Evolutionary conservation across 2,329 filamentous ascomycete genomes (phyloP), one percentile per base, ranked within the genome.

Genomic region (Plenodomus biglobosus): DNA sequence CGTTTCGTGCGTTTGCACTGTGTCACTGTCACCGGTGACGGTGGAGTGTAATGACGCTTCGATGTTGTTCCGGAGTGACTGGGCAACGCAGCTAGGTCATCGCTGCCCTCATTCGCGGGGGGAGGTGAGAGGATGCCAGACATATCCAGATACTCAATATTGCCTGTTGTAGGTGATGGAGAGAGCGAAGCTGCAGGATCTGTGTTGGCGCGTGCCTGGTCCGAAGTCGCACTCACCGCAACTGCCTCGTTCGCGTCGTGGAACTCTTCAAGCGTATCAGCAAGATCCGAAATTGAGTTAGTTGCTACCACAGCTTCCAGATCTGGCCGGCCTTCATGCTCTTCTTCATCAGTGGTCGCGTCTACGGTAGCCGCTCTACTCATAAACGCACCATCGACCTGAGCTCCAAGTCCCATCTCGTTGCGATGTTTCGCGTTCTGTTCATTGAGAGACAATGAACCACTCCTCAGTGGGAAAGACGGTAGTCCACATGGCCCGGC

Each of bases 401-500:
- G 52, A 18, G 44, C 46, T 19, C 38, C 40, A 8, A 55, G 42
- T 17, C 19, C 15, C 16, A 7, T 15, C 15, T 40, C 27, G 18
- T 17, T 8, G 10, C 22, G 11, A 5, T 38, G 30, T 4, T 44
- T 42, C 8, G 40, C 21, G 16, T 48, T 40, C 10, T 21, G 20
- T n/a, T 19, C n/a, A 11, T 18, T 38, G 2, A 45, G 18, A 19
- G 48, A 41, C 18, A 44, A 42, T 8, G 61, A 17, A 18, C 58
- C 59, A 8, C 50, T 21, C 16, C 53, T 40, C n/a, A 65, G 20
- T 10, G 64, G 61, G 39, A 59, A 65, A 4, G 63, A 43, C 20
- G 48, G 46, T 3, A 64, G 38, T 7, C 44, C 21, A 38, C 63
- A 66, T 7, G 42, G 42, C 27, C 48, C 18, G 22, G 30, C 47